Base-by-base conservation (phyloP, 2,329 filamentous ascomycete species). In the Paraphaeosphaeria sporulosa region DNA sequence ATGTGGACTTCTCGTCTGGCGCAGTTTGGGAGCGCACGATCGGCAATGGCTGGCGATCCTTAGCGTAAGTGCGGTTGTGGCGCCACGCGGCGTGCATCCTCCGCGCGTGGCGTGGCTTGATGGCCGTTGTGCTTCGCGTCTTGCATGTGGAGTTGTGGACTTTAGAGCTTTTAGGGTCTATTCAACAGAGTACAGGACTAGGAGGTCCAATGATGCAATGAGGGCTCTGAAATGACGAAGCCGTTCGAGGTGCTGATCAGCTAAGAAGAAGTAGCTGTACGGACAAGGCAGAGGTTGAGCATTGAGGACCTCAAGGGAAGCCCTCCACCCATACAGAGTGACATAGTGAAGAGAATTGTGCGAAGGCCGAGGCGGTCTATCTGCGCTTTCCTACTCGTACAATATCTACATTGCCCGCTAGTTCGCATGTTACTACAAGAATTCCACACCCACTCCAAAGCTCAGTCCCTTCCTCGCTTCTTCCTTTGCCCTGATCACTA, bases 401-500 rank as follows among this genome's bases (percentile, higher is more conserved):
- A 69, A 59, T 66, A 62, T 64, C 63, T 67, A 68, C 65, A 63
- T 36, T 30, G n/a, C 44, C 10, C 55, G 46, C 60, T 36, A 3
- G 13, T 54, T 36, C 40, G 36, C 27, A 44, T 44, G 19, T n/a
- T 43, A 48, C 68, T 90, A 98, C 84, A 98, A 81, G 76, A 99
- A 97, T 80, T 92, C 96, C 74, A 99, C 93, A 52, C 95, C 95
- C 43, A 99, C 92, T n/a, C 95, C 95, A 71, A 99, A 89, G 76
- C 95, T 93, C 64, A 99, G 75, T 0, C 95, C 95, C 81, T 99
- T 99, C 57, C 94, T 87, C 17, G 88, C 90, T 69, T 95, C 90
- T 80, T 99, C 95, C 38, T 93, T 93, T 64, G 86, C 89, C 60
- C 95, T 86, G 71, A 93, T 78, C 19, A 94, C 89, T 60, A 99